Conservation (phyloP, 129 eudicot genomes). For the Pseudognaphalium luteoalbum region DNA sequence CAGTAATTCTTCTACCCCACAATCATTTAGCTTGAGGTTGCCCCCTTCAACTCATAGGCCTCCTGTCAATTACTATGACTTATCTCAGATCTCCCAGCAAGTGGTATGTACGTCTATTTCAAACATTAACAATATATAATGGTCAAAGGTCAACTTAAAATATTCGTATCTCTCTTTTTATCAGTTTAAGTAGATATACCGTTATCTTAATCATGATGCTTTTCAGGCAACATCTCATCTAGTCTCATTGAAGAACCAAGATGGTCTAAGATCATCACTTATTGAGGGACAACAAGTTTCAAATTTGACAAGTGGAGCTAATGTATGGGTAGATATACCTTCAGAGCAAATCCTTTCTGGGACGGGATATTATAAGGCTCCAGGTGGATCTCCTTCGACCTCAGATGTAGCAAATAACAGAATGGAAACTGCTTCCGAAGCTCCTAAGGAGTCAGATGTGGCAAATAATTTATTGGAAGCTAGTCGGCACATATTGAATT, state of each 20-base stretch:
- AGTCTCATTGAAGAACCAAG: slow-evolving; percentile 26
- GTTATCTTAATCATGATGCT: slow-evolving; percentile 24
- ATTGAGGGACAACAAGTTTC: slow-evolving; percentile 38
- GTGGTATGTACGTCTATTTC: slow-evolving; percentile 31
- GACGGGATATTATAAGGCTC: slow-evolving; percentile 29
- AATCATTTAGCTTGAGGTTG: slow-evolving; percentile 48
- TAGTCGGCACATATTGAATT: slow-evolving; percentile 30
- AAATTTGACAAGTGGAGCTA: slow-evolving; percentile 36
- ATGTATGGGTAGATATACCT: slow-evolving; percentile 40
- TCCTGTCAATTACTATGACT: slow-evolving; percentile 36
- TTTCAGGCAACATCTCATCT: slow-evolving; percentile 37
- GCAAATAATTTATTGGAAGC: slow-evolving; percentile 22
- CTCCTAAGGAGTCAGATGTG: slow-evolving; percentile 36
- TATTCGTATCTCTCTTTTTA: neutral
- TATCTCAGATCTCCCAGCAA: slow-evolving; percentile 41
- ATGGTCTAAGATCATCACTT: slow-evolving; percentile 30
- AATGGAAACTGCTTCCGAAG: slow-evolving; percentile 37
- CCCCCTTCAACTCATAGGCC: slow-evolving; percentile 44
- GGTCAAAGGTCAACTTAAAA: neutral
- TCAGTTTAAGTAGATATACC: slow-evolving; percentile 11
- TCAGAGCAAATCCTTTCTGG: slow-evolving; percentile 38
- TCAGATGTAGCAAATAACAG: slow-evolving; percentile 43
- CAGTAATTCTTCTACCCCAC: slow-evolving; percentile 36
- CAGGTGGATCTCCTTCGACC: slow-evolving; percentile 37
- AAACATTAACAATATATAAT: neutral